Evolutionary conservation across 1,284 basidiomycete genomes (phyloP).

Genomic region (Rhodofomes roseus): DNA sequence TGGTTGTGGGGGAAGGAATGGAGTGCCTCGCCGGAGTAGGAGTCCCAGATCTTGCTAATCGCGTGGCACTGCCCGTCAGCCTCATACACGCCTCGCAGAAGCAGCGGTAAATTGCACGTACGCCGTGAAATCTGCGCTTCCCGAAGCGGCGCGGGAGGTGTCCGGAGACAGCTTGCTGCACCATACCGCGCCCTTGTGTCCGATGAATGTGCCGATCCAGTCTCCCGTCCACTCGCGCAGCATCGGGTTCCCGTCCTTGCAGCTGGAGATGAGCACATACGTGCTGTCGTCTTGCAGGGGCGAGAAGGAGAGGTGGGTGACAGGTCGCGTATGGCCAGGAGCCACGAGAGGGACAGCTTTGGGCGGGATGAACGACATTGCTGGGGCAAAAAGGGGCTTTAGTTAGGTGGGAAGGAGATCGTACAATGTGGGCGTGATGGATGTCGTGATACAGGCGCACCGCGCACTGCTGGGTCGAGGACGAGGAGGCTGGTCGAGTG

Average conservation of each 20-base stretch:
- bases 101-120: conserved; percentile 41
- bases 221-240: conserved; percentile 96
- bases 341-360: conserved; percentile 76
- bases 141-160: conserved; percentile 84
- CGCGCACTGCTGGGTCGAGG: conserved; percentile 45
- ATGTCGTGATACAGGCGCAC: conserved; percentile 46
- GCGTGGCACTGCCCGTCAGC: conserved; percentile 9
- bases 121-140: conserved; percentile 98
- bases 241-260: conserved; percentile 98
- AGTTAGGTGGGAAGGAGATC: conserved; percentile 5
- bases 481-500: conserved; percentile 17
- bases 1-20: conserved; percentile 97
- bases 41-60: conserved; percentile 94
- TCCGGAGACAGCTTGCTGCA: conserved; percentile 90
- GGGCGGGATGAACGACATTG: conserved; percentile 36
- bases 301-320: conserved; percentile 93
- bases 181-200: conserved; percentile 99
- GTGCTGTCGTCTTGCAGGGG: conserved; percentile 77
- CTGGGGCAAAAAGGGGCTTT: conserved; percentile 11
- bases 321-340: conserved; percentile 81
- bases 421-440: conserved; percentile 25
- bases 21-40: conserved; percentile 80
- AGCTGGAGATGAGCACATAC: conserved; percentile 88
- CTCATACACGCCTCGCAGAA: neutral
- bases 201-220: conserved; percentile 98